These are phyloP conservation scores for Prunus mume DNA, from an alignment of 306 rosid genomes.

Conservation along the genomic window DNA sequence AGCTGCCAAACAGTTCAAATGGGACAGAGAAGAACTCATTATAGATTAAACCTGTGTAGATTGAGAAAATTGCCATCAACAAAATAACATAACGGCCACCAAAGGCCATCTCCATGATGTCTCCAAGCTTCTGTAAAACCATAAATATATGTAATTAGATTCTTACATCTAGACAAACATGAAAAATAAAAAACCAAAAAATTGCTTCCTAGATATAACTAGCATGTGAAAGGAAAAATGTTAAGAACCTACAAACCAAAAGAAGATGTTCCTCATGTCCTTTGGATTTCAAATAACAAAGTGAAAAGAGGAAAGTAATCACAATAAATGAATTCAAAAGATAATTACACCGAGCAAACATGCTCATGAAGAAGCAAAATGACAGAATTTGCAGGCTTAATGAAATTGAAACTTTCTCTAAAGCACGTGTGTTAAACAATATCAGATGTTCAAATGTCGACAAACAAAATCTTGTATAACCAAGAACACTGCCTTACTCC, in stretches of 20 bases:
- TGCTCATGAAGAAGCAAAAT: neutral
- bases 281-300: neutral
- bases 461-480: neutral
- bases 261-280: neutral
- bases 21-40: constrained; percentile 96
- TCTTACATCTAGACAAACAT: neutral
- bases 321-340: neutral
- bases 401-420: neutral
- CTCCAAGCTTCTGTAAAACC: constrained; percentile 88
- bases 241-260: neutral
- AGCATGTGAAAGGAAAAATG: neutral
- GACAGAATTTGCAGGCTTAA: neutral
- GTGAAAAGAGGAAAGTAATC: neutral
- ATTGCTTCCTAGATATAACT: neutral
- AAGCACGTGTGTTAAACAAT: neutral
- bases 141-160: constrained; percentile 29
- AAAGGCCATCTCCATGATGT: constrained; percentile 90
- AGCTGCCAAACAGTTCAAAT: constrained; percentile 75
- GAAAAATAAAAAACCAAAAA: neutral
- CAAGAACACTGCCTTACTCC: neutral
- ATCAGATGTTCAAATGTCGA: neutral
- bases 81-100: constrained; percentile 95
- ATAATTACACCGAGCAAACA: neutral
- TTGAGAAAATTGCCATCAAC: constrained; percentile 89
- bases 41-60: constrained; percentile 92